Evolutionary conservation across 768 basidiomycete species (phyloP).

Genomic region (Pisolithus tinctorius): DNA sequence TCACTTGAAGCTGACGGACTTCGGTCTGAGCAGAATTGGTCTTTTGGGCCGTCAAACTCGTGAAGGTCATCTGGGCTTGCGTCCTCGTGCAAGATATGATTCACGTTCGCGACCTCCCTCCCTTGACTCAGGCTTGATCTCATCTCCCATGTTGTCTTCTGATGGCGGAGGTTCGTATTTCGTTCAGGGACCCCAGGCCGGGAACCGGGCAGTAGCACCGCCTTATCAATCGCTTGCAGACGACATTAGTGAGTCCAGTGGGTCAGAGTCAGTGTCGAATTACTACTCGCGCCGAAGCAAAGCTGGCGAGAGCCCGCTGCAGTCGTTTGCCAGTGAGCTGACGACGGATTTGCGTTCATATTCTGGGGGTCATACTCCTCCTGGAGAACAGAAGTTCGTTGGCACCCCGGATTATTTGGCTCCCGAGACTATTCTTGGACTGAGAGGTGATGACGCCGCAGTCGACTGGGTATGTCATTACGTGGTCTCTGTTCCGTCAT

Average conservation of each 20-base stretch:
- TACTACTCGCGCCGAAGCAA: conserved; percentile 47
- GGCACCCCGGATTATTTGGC: conserved; percentile 98
- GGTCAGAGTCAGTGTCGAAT: conserved; percentile 65
- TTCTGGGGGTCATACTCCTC: conserved; percentile 53
- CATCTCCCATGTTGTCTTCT: conserved; percentile 63
- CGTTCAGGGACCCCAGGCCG: conserved; percentile 54
- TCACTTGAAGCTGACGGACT: conserved; percentile 96
- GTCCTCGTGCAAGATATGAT: conserved; percentile 49
- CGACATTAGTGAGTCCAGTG: conserved; percentile 78
- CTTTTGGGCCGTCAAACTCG: conserved; percentile 94
- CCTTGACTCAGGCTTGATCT: conserved; percentile 71
- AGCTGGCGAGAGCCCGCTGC: conserved; percentile 67
- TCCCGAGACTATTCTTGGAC: conserved; percentile 90
- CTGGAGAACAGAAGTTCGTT: conserved; percentile 89
- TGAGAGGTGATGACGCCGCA: conserved; percentile 88
- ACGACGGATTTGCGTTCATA: conserved; percentile 80
- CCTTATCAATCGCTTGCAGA: conserved; percentile 69
- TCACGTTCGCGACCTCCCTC: conserved; percentile 79
- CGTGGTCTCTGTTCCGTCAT: conserved; percentile 3
- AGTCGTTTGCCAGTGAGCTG: conserved; percentile 82
- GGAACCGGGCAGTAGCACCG: conserved; percentile 54
- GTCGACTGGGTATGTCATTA: conserved; percentile 84
- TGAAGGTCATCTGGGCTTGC: conserved; percentile 41
- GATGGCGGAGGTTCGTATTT: conserved; percentile 77
- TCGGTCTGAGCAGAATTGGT: conserved; percentile 95